Evolutionary conservation across 768 basidiomycete species (phyloP).

Genomic region (Boletellus ananiceps): DNA sequence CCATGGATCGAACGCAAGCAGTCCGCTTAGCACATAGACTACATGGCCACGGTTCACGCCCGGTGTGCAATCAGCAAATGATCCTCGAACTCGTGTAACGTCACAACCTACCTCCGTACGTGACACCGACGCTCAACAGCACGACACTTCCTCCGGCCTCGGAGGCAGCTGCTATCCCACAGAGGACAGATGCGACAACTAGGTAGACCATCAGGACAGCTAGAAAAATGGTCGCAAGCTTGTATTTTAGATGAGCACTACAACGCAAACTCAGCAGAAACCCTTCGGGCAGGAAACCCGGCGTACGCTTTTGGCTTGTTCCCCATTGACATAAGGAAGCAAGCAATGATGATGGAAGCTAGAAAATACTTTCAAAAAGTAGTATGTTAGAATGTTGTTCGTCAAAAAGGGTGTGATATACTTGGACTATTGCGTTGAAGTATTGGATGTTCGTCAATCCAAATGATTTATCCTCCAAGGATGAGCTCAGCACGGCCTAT

Average conservation of each 20-base stretch:
- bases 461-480: constrained; percentile 74
- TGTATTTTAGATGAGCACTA: constrained; percentile 60
- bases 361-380: constrained; percentile 59
- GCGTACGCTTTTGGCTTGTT: constrained; percentile 81
- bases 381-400: constrained; percentile 1
- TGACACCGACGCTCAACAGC: constrained; percentile 81
- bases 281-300: not conserved
- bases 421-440: constrained; percentile 75
- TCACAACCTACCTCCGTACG: constrained; percentile 62
- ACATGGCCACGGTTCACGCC: not conserved
- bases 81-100: not conserved
- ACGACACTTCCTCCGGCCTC: constrained; percentile 68
- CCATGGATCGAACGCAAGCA: constrained; percentile 93
- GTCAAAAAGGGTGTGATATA: constrained; percentile 24
- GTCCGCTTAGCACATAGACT: constrained; percentile 73
- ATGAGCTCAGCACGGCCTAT: constrained; percentile 83
- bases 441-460: constrained; percentile 58
- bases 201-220: constrained; percentile 81
- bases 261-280: constrained; percentile 2
- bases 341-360: constrained; percentile 79
- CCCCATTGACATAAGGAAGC: constrained; percentile 94
- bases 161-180: constrained; percentile 64
- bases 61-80: not conserved
- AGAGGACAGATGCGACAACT: constrained; percentile 76
- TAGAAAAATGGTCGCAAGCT: constrained; percentile 66